phyloP scores from a whole-genome alignment of 2,329 filamentous ascomycete genomes.

The Decorospora gaudefroyi region DNA sequence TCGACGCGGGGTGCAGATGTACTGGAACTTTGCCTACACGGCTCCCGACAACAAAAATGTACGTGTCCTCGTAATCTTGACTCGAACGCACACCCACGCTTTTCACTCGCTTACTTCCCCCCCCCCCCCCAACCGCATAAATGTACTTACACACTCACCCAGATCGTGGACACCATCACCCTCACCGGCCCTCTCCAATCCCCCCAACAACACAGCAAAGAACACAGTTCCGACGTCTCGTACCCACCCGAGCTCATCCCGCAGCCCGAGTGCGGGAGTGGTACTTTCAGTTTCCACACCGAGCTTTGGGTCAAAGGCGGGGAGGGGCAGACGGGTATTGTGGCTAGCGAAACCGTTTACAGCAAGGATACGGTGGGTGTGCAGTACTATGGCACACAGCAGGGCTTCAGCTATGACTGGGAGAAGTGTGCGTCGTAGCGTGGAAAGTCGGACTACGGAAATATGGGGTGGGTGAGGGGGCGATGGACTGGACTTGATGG shows the following conservation, averaged over 20 bases:
- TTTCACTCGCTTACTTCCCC: too few species aligned
- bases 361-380: slow-evolving; percentile 5
- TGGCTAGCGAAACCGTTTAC: slow-evolving; percentile 13
- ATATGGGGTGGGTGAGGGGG: not conserved
- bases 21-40: slow-evolving; percentile 25
- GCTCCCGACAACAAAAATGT: too few species aligned
- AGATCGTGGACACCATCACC: slow-evolving; percentile 14
- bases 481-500: not conserved
- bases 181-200: slow-evolving; percentile 13
- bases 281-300: slow-evolving; percentile 18
- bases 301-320: slow-evolving; percentile 18
- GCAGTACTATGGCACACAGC: slow-evolving; percentile 23
- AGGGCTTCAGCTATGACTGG: slow-evolving; percentile 25
- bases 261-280: slow-evolving; percentile 16
- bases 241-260: slow-evolving; percentile 11
- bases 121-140: too few species aligned
- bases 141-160: not conserved
- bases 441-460: too few species aligned
- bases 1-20: slow-evolving; percentile 20
- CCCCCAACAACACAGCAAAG: slow-evolving; percentile 11
- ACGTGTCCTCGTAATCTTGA: too few species aligned
- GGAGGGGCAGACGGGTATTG: slow-evolving; percentile 14
- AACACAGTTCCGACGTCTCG: slow-evolving; percentile 7
- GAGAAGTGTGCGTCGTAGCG: slow-evolving; percentile 26
- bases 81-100: too few species aligned